Base-by-base conservation (phyloP, 768 basidiomycete genomes). In the Tricholoma sp. region DNA sequence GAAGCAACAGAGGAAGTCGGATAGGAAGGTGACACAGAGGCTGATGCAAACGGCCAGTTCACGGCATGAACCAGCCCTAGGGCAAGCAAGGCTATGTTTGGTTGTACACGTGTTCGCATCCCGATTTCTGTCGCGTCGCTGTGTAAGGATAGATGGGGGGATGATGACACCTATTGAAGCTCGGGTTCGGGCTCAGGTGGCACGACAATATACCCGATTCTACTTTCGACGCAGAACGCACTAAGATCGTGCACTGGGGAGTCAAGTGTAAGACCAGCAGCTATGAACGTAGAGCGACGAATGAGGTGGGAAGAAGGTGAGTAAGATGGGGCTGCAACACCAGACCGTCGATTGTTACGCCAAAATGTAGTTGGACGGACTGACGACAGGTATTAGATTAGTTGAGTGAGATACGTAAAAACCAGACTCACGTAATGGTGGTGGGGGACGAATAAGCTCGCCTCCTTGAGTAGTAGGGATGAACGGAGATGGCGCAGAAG, bases 361-460 rank as follows among this genome's bases (percentile, higher is more conserved):
- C 89, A 91, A 67, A 91, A 90, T 0, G 89, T 87, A 6, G 82
- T 88, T 0, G 89, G 89, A n/a, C 89, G 86, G 34, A 89, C 89
- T 91, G 58, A 41, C 50, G 7, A 50, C 52, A 18, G 8, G 32
- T 32, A n/a, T 24, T 3, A n/a, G 6, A 28, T n/a, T n/a, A 15
- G 12, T 45, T 13, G 3, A n/a, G 15, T 3, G 7, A 4, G 7
- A 12, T 32, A n/a, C 6, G 13, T 9, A 31, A 8, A 6, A 8
- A 7, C n/a, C 10, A 32, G 37, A 77, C 86, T 73, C 66, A 88
- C 86, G 76, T 48, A 88, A 72, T 48, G 84, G 82, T 13, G 86
- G 86, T 54, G 83, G 79, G 50, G 86, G 86, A 4, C 75, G 80
- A 33, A 81, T 67, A 29, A 83, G 74, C 57, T 83, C 80, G 10